These are phyloP conservation scores for Pythium vanterpoolii DNA, from an alignment of 352 stramenopile genomes.

Conservation along the genomic window DNA sequence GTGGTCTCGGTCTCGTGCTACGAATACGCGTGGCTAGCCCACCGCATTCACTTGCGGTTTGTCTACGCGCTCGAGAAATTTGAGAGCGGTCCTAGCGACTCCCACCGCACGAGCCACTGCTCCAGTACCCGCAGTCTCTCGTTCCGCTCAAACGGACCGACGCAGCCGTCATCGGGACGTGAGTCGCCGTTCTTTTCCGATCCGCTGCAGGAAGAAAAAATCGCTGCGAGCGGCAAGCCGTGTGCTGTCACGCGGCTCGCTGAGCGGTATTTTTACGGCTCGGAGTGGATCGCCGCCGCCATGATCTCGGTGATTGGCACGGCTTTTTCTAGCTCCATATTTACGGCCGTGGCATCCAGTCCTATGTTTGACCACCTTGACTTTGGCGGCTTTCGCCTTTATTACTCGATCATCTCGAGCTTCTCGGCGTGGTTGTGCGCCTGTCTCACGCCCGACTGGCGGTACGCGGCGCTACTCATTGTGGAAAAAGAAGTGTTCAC, in stretches of 20 bases:
- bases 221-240: constrained; percentile 9
- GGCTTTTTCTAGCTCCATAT: constrained; percentile 31
- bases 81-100: neutral
- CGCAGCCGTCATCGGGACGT: constrained; percentile 13
- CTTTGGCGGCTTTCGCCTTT: constrained; percentile 31
- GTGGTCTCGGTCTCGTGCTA: constrained; percentile 53
- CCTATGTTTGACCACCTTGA: constrained; percentile 33
- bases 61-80: constrained; percentile 32
- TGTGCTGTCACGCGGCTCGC: constrained; percentile 14
- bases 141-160: constrained; percentile 9
- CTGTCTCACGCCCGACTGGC: constrained; percentile 47
- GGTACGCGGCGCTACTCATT: constrained; percentile 41
- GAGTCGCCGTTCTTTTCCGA: neutral
- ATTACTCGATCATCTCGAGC: constrained; percentile 42
- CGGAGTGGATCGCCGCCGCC: constrained; percentile 40
- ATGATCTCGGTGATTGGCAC: constrained; percentile 35
- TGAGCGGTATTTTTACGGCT: constrained; percentile 15
- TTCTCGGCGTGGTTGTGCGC: constrained; percentile 49
- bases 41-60: constrained; percentile 58
- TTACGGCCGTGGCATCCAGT: constrained; percentile 27
- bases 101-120: neutral
- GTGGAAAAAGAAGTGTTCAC: constrained; percentile 51
- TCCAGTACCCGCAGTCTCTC: constrained; percentile 13
- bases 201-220: constrained; percentile 13
- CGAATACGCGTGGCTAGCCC: constrained; percentile 71